These are phyloP conservation scores for Brassica juncea DNA, from an alignment of 345 rosid genomes.

Conservation along the genomic window DNA sequence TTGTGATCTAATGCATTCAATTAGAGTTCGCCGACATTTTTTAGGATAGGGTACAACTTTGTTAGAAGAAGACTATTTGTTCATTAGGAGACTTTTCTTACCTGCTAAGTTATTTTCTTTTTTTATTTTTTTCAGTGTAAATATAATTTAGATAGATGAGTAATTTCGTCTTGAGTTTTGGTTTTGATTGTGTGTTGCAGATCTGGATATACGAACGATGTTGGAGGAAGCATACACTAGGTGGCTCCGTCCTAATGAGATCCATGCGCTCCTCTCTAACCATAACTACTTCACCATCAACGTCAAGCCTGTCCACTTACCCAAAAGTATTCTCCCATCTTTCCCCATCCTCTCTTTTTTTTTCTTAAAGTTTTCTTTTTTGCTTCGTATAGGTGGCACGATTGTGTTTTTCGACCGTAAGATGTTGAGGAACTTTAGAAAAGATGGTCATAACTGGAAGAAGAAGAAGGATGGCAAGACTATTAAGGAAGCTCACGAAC, in stretches of 20 bases:
- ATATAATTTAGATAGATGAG: too few relatives aligned
- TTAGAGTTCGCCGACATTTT: background rate
- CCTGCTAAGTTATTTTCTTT: background rate
- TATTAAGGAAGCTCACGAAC: conserved; percentile 89
- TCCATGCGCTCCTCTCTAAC: conserved; percentile 85
- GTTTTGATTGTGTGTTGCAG: conserved; percentile 32
- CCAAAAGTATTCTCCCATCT: conserved; percentile 50
- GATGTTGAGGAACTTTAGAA: conserved; percentile 85
- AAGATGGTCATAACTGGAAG: conserved; percentile 93
- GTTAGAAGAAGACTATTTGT: background rate
- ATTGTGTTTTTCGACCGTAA: conserved; percentile 77
- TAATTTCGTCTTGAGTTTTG: too few relatives aligned
- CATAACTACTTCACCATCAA: conserved; percentile 60
- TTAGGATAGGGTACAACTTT: background rate
- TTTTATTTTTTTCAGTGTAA: background rate
- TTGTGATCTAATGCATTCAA: conserved; percentile 10
- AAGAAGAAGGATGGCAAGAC: conserved; percentile 90
- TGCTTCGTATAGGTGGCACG: conserved; percentile 56
- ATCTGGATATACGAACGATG: conserved; percentile 64
- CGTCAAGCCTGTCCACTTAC: conserved; percentile 86
- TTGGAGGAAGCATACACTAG: conserved; percentile 72
- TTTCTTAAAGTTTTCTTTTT: background rate
- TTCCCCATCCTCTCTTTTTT: background rate
- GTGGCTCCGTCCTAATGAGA: conserved; percentile 99
- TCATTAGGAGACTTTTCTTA: background rate